These are phyloP conservation scores for Dianthus caryophyllus DNA, from an alignment of 148 eudicot species.

Conservation along the genomic window DNA sequence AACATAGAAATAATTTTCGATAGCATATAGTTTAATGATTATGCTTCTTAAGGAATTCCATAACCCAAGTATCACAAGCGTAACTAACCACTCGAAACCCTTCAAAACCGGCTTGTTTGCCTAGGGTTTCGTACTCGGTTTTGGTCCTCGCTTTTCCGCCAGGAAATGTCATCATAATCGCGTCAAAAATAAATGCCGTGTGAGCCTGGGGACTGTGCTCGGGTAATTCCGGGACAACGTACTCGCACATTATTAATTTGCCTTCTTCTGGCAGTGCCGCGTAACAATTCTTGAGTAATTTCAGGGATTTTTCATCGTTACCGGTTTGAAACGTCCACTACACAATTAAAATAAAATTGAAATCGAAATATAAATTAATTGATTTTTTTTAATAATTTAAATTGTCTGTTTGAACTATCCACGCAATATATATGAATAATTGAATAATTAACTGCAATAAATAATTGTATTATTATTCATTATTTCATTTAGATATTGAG, in stretches of 20 bases:
- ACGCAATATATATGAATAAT: too few relatives aligned
- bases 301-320: constrained; percentile 36
- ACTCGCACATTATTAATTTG: constrained; percentile 33
- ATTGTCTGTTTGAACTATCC: too few relatives aligned
- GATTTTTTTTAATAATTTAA: too few relatives aligned
- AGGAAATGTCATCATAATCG: constrained; percentile 26
- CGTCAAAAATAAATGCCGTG: constrained; percentile 21
- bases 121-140: constrained; percentile 28
- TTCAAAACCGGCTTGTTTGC: constrained; percentile 36
- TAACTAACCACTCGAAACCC: constrained; percentile 15
- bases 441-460: too few relatives aligned
- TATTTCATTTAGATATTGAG: too few relatives aligned
- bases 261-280: constrained; percentile 32
- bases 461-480: too few relatives aligned
- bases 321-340: constrained; percentile 36
- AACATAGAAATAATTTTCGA: too few relatives aligned
- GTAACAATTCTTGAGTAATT: constrained; percentile 38
- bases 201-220: constrained; percentile 21
- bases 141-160: constrained; percentile 42
- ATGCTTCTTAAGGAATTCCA: constrained; percentile 25
- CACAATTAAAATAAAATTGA: too few relatives aligned
- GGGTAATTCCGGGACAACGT: constrained; percentile 24
- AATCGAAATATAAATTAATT: too few relatives aligned
- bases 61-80: constrained; percentile 30
- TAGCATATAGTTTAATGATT: too few relatives aligned